Percentiles rank a stretch among this genome's conserved stretches.
phyloP scores from a whole-genome alignment of 2,329 filamentous ascomycete species.

The Cladophialophora immunda region DNA sequence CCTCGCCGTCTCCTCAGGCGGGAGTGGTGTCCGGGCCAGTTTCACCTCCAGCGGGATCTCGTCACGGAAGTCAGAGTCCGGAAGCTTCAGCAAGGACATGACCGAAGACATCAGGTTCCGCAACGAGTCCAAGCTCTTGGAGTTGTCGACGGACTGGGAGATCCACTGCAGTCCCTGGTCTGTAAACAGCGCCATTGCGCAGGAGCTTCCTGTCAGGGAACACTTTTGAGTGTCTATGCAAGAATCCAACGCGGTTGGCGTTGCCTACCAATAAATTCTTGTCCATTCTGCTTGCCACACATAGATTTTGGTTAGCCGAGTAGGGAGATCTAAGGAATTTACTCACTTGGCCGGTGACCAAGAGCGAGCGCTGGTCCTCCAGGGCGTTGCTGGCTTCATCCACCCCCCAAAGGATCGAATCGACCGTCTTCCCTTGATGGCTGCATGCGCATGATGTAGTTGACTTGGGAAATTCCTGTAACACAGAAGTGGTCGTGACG shows the following conservation, averaged over 20 bases:
- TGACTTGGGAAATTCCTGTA: not conserved
- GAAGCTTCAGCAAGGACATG: slow-evolving; percentile 8
- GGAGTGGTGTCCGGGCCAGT: too few species aligned
- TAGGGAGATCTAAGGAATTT: too few species aligned
- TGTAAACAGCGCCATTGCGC: not conserved
- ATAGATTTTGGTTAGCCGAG: too few species aligned
- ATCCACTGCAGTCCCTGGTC: slow-evolving; percentile 11
- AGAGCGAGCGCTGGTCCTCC: not conserved
- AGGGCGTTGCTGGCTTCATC: not conserved
- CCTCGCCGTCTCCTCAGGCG: too few species aligned
- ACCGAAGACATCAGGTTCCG: slow-evolving; percentile 7
- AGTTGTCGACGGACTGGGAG: slow-evolving; percentile 5
- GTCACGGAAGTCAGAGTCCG: slow-evolving; percentile 3
- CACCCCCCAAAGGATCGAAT: slow-evolving; percentile 3
- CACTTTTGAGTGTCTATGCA: too few species aligned
- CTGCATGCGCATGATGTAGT: slow-evolving; percentile 3
- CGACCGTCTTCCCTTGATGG: slow-evolving; percentile 2
- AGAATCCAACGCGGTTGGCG: too few species aligned
- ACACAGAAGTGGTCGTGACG: not conserved
- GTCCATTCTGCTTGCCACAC: too few species aligned
- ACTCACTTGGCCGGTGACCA: too few species aligned
- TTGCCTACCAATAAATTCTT: too few species aligned
- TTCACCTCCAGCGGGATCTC: not conserved
- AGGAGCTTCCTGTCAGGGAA: not conserved
- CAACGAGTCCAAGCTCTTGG: slow-evolving; percentile 4